A percentile compares a stretch with the other conserved stretches of the same genome.
Conservation (phyloP, 2,329 filamentous ascomycete species). For the Alternaria panax region DNA sequence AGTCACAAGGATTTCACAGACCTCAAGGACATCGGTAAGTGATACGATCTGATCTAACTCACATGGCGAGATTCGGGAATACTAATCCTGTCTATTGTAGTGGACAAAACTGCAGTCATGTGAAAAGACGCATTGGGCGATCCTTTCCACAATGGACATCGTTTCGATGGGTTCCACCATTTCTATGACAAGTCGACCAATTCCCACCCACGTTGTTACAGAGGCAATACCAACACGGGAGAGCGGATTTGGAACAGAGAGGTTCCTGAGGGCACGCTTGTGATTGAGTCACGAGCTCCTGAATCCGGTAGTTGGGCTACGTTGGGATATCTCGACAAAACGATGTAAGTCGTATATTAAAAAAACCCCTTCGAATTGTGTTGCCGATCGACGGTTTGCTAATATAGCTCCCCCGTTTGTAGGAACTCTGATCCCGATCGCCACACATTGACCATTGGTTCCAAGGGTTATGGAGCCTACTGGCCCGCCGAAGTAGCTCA, state of each 20-base stretch:
- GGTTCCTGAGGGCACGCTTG: background rate
- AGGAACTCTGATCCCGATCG: background rate
- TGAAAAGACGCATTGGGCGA: background rate
- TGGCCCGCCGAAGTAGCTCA: background rate
- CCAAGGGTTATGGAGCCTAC: background rate
- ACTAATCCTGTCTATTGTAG: background rate
- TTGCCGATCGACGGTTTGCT: background rate
- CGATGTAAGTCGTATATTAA: background rate
- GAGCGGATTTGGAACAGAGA: background rate
- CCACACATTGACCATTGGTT: background rate
- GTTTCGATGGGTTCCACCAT: background rate
- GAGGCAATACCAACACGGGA: background rate
- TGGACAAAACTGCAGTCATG: background rate
- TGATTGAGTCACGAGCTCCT: background rate
- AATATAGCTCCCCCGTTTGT: background rate
- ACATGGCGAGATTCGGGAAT: background rate
- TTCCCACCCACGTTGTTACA: background rate
- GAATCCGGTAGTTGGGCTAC: background rate
- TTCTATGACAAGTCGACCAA: background rate
- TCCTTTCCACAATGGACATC: background rate
- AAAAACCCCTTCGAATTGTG: background rate
- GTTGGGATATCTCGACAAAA: background rate
- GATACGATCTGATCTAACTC: too few relatives aligned
- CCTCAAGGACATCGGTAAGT: background rate
- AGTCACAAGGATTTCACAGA: background rate